Percentiles rank a stretch among this genome's conserved stretches.
Conservation (phyloP, 768 basidiomycete species). For the Goffeauzyma gilvescens region DNA sequence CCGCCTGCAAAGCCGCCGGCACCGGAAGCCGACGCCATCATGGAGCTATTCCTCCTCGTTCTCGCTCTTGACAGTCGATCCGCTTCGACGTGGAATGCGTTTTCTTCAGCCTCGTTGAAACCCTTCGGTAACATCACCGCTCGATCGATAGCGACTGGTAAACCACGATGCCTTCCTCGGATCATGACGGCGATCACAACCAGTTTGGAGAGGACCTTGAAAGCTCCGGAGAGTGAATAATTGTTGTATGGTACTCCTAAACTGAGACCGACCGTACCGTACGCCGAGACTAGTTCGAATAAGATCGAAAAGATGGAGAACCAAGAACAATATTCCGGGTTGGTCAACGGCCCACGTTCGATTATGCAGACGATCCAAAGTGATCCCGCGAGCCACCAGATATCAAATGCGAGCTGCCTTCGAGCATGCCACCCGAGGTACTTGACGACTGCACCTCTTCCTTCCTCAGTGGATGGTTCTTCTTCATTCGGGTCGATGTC, state of each 20-base stretch:
- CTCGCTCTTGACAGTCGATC: slow-evolving; percentile 13
- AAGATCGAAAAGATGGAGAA: slow-evolving; percentile 64
- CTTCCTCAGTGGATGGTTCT: slow-evolving; percentile 24
- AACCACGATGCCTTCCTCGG: slow-evolving; percentile 71
- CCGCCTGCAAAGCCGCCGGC: too few relatives aligned
- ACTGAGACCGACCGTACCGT: slow-evolving; percentile 52
- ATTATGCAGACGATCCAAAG: slow-evolving; percentile 81
- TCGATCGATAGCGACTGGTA: slow-evolving; percentile 31
- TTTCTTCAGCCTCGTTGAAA: slow-evolving; percentile 27
- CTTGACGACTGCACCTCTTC: slow-evolving; percentile 27
- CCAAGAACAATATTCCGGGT: slow-evolving; percentile 43
- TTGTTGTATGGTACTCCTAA: slow-evolving; percentile 55
- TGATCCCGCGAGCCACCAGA: slow-evolving; percentile 85
- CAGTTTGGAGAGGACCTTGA: slow-evolving; percentile 65
- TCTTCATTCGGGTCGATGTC: slow-evolving; percentile 36
- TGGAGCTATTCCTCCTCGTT: too few relatives aligned
- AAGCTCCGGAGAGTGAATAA: slow-evolving; percentile 46
- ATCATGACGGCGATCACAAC: slow-evolving; percentile 78
- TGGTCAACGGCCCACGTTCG: slow-evolving; percentile 50
- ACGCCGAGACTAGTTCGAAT: slow-evolving; percentile 30
- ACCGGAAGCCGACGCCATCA: too few relatives aligned
- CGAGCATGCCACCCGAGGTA: slow-evolving; percentile 32
- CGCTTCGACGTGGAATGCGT: slow-evolving; percentile 26
- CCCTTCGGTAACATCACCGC: slow-evolving; percentile 32
- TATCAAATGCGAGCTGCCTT: slow-evolving; percentile 77